Base-by-base conservation (phyloP, 176 grass and related monocot genomes). In the Panicum miliaceum region DNA sequence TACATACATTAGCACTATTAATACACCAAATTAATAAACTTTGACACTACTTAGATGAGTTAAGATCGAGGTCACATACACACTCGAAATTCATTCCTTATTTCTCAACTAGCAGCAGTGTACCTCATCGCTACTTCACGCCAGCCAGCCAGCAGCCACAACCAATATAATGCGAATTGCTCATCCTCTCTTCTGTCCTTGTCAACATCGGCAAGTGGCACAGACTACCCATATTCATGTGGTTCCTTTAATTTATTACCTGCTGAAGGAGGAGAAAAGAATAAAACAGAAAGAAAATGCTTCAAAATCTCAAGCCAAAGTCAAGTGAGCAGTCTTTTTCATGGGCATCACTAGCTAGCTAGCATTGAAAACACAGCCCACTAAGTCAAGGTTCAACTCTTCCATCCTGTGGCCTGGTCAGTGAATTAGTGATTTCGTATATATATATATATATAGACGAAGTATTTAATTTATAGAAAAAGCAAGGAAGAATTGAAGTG, bases 291-390 rank as follows among this genome's bases (percentile, higher is more conserved):
- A 37, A 7, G 19, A 37, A 38, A 41, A 12, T 52, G 52, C 19
- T 75, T 73, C 45, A 16, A 20, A 73, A 34, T 15, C 51, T 29
- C 27, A 35, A 74, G 26, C 10, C 51, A 38, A 75, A 57, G 51
- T 58, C 18, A 12, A 58, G 15, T 13, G 36, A 71, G 11, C 42
- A 47, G 26, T 34, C 47, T 22, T 37, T 34, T 76, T 76, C 73
- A 57, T 76, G 47, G 50, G 11, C 73, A 54, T 75, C 47, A 36
- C 40, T 41, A 41, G 29, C 8, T 46, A 8, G 10, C 73, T 57
- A 59, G 32, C 73, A 59, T 59, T 76, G 56, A 60, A 59, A 77
- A 77, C 23, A 47, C 8, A 27, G 15, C 48, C 76, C 70, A 46
- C 23, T 3, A 47, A 63, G 58, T 64, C 76, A 46, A 46, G 23